phyloP scores from a whole-genome alignment of 2,329 filamentous ascomycete genomes.

The Trichoderma lentiforme region DNA sequence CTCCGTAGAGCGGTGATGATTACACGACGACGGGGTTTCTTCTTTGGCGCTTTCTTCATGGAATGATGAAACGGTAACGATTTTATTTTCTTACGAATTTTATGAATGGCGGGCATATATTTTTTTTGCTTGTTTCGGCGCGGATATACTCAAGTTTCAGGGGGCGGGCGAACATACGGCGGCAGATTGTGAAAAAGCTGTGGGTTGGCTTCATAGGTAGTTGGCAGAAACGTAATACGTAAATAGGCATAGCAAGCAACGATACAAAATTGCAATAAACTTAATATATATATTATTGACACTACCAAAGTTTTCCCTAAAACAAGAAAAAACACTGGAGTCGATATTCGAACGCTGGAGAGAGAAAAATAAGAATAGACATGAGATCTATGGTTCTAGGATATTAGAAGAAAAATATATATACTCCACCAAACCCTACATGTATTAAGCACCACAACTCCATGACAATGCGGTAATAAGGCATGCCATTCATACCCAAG shows the following conservation, averaged over 20 bases:
- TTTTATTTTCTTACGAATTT: not conserved
- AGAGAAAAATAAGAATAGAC: not conserved
- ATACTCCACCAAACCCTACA: not conserved
- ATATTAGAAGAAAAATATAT: not conserved
- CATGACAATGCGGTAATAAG: not conserved
- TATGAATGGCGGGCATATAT: not conserved
- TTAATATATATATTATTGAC: not conserved
- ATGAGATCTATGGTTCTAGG: slow-evolving; percentile 11
- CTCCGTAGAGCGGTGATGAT: not conserved
- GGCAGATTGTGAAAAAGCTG: not conserved
- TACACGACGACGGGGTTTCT: not conserved
- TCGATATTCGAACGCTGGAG: not conserved
- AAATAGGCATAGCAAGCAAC: not conserved
- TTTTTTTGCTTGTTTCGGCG: not conserved
- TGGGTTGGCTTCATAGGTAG: not conserved
- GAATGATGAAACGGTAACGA: not conserved
- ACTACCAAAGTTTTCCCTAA: not conserved
- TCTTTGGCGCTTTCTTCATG: slow-evolving; percentile 25
- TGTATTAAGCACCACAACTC: slow-evolving; percentile 9
- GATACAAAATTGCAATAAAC: not conserved
- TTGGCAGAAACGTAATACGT: not conserved
- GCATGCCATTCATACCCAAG: slow-evolving; percentile 3
- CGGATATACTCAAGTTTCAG: not conserved
- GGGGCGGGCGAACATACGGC: not conserved
- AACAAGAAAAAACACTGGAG: not conserved